phyloP scores from a whole-genome alignment of 2,329 filamentous ascomycete genomes.

The Aplosporella prunicola region DNA sequence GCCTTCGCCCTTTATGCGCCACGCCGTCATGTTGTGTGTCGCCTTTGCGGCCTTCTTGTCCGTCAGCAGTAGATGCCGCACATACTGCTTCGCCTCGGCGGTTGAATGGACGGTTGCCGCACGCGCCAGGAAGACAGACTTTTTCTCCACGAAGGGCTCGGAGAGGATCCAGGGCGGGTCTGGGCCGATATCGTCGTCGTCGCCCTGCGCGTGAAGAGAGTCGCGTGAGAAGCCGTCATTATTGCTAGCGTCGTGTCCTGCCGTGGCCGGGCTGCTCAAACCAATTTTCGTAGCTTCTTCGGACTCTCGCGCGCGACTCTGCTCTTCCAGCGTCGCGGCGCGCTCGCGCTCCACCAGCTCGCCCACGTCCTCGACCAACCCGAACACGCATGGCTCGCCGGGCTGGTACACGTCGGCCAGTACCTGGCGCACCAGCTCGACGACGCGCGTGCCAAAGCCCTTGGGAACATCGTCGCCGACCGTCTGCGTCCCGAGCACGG shows the following conservation, averaged over 20 bases:
- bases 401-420: constrained; percentile 59
- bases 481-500: constrained; percentile 68
- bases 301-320: constrained; percentile 14
- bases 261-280: constrained; percentile 11
- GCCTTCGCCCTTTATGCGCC: constrained; percentile 61
- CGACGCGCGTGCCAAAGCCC: constrained; percentile 62
- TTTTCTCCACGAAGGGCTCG: constrained; percentile 66
- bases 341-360: constrained; percentile 42
- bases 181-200: constrained; percentile 29
- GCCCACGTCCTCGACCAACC: constrained; percentile 63
- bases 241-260: not conserved
- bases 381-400: constrained; percentile 78
- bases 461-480: constrained; percentile 58
- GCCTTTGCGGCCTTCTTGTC: constrained; percentile 80
- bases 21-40: constrained; percentile 93
- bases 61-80: constrained; percentile 66
- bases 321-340: constrained; percentile 18
- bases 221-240: too few species aligned
- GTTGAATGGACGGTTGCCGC: constrained; percentile 61
- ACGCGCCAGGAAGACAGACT: constrained; percentile 79
- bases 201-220: constrained; percentile 15
- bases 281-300: constrained; percentile 15
- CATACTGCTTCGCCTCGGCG: constrained; percentile 58
- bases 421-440: constrained; percentile 59
- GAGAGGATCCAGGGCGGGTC: constrained; percentile 64